phyloP scores from a whole-genome alignment of 2,329 filamentous ascomycete genomes.

The Ophiostoma sp. region DNA sequence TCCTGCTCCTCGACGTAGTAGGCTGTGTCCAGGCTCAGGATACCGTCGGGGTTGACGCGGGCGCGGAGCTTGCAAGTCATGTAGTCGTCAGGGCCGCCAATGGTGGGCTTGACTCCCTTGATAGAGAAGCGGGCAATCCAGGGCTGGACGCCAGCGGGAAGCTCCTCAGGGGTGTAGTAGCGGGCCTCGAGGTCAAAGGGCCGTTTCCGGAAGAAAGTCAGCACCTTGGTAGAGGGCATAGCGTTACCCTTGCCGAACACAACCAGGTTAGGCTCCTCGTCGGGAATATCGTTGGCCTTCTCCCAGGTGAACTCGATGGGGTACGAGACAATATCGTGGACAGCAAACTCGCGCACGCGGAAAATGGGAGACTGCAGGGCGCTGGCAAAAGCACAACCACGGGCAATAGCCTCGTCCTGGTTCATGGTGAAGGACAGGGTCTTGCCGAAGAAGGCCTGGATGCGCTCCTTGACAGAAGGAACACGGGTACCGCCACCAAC shows the following conservation, averaged over 20 bases:
- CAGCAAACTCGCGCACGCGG: constrained; percentile 95
- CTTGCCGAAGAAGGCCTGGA: constrained; percentile 90
- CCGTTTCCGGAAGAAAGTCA: constrained; percentile 98
- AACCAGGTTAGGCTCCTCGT: constrained; percentile 94
- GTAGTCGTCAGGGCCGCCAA: constrained; percentile 85
- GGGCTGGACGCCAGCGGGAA: constrained; percentile 84
- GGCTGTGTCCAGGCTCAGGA: constrained; percentile 91
- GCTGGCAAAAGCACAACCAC: constrained; percentile 95
- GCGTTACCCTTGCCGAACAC: constrained; percentile 98
- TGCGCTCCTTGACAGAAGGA: constrained; percentile 82
- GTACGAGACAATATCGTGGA: constrained; percentile 97
- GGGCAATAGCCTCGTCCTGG: constrained; percentile 93
- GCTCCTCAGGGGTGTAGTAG: constrained; percentile 78
- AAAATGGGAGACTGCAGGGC: constrained; percentile 96
- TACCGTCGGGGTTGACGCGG: constrained; percentile 89
- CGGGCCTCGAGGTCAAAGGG: constrained; percentile 92
- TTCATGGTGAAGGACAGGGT: constrained; percentile 91
- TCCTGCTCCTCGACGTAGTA: constrained; percentile 99
- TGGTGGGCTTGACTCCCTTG: constrained; percentile 80
- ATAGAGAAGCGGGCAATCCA: constrained; percentile 98
- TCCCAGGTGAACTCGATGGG: constrained; percentile 99
- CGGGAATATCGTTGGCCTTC: constrained; percentile 95
- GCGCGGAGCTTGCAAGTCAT: constrained; percentile 99
- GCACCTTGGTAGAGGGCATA: constrained; percentile 96
- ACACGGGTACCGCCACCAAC: constrained; percentile 94